Evolutionary conservation across 2,329 filamentous ascomycete genomes (phyloP).

Genomic region (Aureobasidium subglaciale): DNA sequence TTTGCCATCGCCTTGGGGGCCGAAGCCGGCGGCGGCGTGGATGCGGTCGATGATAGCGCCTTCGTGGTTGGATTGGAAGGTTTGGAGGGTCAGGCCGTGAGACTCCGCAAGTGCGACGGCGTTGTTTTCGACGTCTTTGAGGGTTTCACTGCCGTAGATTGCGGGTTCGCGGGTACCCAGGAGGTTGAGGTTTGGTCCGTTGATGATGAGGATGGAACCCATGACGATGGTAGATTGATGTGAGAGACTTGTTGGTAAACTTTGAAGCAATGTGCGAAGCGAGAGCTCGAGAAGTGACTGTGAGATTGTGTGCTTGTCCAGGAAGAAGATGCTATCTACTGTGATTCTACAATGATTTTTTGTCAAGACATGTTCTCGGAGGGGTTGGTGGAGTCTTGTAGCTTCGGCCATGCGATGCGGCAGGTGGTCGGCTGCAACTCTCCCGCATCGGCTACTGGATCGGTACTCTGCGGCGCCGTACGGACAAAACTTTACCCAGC

Average conservation of each 20-base stretch:
- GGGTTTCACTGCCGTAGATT: constrained; percentile 63
- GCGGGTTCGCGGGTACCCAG: constrained; percentile 67
- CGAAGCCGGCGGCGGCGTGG: constrained; percentile 51
- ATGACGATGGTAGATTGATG: neutral
- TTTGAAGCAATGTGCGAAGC: too few relatives aligned
- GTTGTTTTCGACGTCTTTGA: constrained; percentile 51
- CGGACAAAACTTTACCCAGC: too few relatives aligned
- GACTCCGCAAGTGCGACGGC: constrained; percentile 44
- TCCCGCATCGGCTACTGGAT: neutral
- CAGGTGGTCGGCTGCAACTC: neutral
- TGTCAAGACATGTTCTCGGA: neutral
- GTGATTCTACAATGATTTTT: neutral
- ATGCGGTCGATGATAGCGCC: constrained; percentile 68
- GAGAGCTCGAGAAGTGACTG: too few relatives aligned
- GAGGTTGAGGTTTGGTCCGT: constrained; percentile 78
- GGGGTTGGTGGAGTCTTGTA: neutral
- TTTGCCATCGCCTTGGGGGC: neutral
- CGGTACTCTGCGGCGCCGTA: neutral
- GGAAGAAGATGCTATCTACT: too few relatives aligned
- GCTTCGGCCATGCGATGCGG: neutral
- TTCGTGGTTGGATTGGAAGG: constrained; percentile 73
- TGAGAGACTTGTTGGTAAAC: neutral
- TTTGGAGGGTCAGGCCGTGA: constrained; percentile 45
- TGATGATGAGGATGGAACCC: constrained; percentile 60
- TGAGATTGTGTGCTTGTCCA: too few relatives aligned